These are phyloP conservation scores for Colletotrichum karsti DNA, from an alignment of 2,329 filamentous ascomycete genomes.

Conservation along the genomic window DNA sequence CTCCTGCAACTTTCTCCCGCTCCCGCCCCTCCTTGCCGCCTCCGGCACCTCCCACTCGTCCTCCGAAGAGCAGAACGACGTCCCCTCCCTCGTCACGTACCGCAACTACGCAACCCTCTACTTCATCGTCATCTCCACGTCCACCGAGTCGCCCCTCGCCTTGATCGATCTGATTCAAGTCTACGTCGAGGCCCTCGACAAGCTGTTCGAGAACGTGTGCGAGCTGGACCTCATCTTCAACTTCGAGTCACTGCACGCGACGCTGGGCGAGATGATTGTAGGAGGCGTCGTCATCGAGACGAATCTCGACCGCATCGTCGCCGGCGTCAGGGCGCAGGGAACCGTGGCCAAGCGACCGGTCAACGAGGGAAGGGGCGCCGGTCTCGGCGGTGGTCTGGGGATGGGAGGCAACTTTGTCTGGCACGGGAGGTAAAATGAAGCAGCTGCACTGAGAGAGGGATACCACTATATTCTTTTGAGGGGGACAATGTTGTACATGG, in stretches of 20 bases:
- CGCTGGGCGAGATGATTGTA: constrained; percentile 92
- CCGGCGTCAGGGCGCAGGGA: constrained; percentile 81
- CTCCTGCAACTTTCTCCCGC: constrained; percentile 95
- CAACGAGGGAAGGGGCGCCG: constrained; percentile 67
- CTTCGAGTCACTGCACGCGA: constrained; percentile 94
- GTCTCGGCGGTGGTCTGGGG: constrained; percentile 58
- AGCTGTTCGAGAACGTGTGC: constrained; percentile 97
- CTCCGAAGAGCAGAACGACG: constrained; percentile 81
- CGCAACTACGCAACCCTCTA: constrained; percentile 98
- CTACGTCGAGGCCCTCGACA: constrained; percentile 94
- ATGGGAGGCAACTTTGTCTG: constrained; percentile 69
- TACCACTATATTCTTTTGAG: constrained; percentile 25
- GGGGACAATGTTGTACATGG: constrained; percentile 38
- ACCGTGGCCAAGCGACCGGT: constrained; percentile 82
- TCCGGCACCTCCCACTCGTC: constrained; percentile 71
- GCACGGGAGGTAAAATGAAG: constrained; percentile 45
- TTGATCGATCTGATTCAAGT: constrained; percentile 98
- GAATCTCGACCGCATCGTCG: constrained; percentile 85
- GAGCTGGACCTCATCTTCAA: constrained; percentile 99
- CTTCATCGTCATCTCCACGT: constrained; percentile 97
- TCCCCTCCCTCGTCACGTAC: constrained; percentile 95
- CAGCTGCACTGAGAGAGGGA: constrained; percentile 6
- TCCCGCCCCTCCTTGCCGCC: constrained; percentile 71
- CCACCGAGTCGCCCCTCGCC: constrained; percentile 93
- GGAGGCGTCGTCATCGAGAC: constrained; percentile 96